Conservation (phyloP, 257 asterid species). For the Apocynum venetum region DNA sequence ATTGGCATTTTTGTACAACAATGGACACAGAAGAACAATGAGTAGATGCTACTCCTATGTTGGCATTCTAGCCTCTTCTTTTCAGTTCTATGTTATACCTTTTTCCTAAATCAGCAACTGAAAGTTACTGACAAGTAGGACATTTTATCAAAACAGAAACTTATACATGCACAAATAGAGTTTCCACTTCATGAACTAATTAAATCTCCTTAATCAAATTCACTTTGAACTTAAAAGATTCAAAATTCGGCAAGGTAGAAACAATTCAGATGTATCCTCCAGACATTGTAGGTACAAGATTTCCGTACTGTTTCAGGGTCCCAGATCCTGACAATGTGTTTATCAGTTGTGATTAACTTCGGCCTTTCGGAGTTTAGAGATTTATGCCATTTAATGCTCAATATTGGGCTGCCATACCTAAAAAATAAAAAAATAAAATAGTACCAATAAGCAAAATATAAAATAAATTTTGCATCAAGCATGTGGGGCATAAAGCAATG, state of each 20-base stretch:
- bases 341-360: constrained; percentile 73
- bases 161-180: not conserved
- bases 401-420: constrained; percentile 92
- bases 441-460: not conserved
- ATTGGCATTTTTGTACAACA: not conserved
- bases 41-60: not conserved
- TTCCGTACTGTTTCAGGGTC: constrained; percentile 75
- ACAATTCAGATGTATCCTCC: not conserved
- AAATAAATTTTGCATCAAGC: constrained; percentile 3
- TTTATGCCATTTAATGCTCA: constrained; percentile 88
- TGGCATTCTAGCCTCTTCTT: not conserved
- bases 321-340: constrained; percentile 90
- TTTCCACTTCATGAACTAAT: not conserved
- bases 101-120: not conserved
- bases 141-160: not conserved
- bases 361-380: constrained; percentile 63
- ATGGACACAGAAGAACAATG: not conserved
- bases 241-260: not conserved
- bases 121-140: not conserved
- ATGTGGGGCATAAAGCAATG: constrained; percentile 4
- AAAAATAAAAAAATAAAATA: constrained; percentile 19
- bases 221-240: not conserved
- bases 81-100: not conserved
- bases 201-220: not conserved
- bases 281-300: constrained; percentile 7